Percentiles rank a stretch among this genome's conserved stretches.
phyloP scores from a whole-genome alignment of 2,329 filamentous ascomycete genomes.

The Onygena corvina region DNA sequence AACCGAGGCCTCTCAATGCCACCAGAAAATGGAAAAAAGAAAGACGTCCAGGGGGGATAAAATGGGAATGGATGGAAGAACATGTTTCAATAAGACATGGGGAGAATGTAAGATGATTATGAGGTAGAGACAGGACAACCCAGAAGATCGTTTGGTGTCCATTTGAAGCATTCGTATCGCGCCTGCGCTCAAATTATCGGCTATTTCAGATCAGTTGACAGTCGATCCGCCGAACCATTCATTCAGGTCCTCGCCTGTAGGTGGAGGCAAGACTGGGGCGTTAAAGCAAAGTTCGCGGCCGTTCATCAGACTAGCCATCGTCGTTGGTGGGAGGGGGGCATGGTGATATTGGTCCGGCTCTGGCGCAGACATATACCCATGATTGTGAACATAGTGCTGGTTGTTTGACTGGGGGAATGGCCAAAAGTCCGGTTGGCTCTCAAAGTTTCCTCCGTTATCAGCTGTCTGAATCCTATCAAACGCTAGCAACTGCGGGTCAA shows the following conservation, averaged over 20 bases:
- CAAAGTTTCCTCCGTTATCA: slow-evolving; percentile 14
- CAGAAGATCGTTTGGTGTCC: neutral
- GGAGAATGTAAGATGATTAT: neutral
- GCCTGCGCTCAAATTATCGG: neutral
- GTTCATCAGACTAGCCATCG: slow-evolving; percentile 18
- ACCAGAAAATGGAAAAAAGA: neutral
- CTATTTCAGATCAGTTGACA: neutral
- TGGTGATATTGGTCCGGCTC: slow-evolving; percentile 14
- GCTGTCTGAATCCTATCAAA: slow-evolving; percentile 19
- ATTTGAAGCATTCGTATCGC: neutral
- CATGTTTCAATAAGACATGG: neutral
- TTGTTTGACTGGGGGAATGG: slow-evolving; percentile 16
- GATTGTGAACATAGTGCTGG: slow-evolving; percentile 15
- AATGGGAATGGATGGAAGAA: neutral
- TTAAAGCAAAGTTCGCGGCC: slow-evolving; percentile 27
- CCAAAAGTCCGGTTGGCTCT: slow-evolving; percentile 19
- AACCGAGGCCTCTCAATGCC: neutral
- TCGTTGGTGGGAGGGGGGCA: slow-evolving; percentile 6
- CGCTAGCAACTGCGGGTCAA: slow-evolving; percentile 34
- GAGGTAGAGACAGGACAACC: neutral
- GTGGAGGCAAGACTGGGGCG: slow-evolving; percentile 20
- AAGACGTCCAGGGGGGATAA: neutral
- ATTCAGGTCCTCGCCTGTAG: slow-evolving; percentile 36
- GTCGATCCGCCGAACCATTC: slow-evolving; percentile 30
- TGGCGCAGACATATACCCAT: slow-evolving; percentile 9